phyloP scores from a whole-genome alignment of 441 rosid genomes.

The Adansonia grandidieri region DNA sequence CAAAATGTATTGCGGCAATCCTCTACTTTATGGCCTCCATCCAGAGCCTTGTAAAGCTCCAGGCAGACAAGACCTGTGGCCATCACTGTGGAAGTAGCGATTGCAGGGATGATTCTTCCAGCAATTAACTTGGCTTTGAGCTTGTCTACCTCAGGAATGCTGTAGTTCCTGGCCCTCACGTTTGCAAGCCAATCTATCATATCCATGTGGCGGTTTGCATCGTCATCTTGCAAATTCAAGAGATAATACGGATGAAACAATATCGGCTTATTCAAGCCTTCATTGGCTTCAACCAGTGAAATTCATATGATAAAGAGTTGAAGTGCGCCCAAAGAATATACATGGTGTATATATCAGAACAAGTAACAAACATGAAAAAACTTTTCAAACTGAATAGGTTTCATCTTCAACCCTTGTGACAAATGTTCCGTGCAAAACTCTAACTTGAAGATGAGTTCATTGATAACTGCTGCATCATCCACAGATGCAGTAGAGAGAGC shows the following conservation, averaged over 20 bases:
- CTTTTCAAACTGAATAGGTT: constrained; percentile 94
- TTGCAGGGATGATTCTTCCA: constrained; percentile 96
- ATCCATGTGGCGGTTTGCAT: constrained; percentile 94
- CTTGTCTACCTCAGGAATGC: constrained; percentile 75
- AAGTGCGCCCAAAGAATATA: background rate
- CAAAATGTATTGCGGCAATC: constrained; percentile 89
- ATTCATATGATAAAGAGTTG: background rate
- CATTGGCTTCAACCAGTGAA: background rate
- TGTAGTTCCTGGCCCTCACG: constrained; percentile 96
- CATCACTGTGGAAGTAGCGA: constrained; percentile 94
- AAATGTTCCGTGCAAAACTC: constrained; percentile 59
- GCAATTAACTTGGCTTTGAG: constrained; percentile 62
- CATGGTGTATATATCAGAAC: background rate
- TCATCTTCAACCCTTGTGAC: constrained; percentile 75
- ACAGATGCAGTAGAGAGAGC: constrained; percentile 61
- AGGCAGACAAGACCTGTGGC: constrained; percentile 94
- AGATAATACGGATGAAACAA: background rate
- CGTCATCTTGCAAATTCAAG: constrained; percentile 66
- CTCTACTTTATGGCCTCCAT: constrained; percentile 73
- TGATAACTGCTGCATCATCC: constrained; percentile 80
- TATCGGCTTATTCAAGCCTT: background rate
- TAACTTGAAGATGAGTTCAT: constrained; percentile 56
- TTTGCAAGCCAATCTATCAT: constrained; percentile 91
- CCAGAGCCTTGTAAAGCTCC: constrained; percentile 89
- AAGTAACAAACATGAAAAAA: constrained; percentile 36